These are phyloP conservation scores for Huntiella savannae DNA, from an alignment of 2,329 filamentous ascomycete genomes.

Conservation along the genomic window DNA sequence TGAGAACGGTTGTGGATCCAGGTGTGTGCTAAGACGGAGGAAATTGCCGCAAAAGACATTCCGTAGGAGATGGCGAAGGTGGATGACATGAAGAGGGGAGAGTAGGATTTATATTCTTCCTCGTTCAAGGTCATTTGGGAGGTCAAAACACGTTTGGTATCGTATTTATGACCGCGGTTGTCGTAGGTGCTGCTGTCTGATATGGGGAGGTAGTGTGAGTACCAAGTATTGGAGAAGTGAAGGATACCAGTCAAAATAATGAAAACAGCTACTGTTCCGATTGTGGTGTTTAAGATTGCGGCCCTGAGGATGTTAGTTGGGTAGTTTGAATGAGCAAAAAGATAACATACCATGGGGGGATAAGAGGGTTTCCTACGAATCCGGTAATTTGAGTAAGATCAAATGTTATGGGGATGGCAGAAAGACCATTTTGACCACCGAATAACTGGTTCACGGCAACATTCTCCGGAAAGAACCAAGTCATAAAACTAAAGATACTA, in stretches of 20 bases:
- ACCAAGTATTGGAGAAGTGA: conserved; percentile 50
- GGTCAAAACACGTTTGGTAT: conserved; percentile 44
- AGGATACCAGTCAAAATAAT: conserved; percentile 38
- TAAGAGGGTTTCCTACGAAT: conserved; percentile 47
- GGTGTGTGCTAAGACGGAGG: conserved; percentile 49
- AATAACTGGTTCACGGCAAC: conserved; percentile 54
- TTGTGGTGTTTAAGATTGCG: conserved; percentile 53
- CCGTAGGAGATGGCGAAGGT: conserved; percentile 54
- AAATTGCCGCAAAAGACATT: conserved; percentile 51
- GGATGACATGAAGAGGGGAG: conserved; percentile 44
- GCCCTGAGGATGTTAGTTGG: conserved; percentile 25
- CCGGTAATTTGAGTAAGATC: conserved; percentile 59
- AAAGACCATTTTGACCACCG: conserved; percentile 47
- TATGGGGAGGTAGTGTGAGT: conserved; percentile 45
- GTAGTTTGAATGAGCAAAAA: not conserved
- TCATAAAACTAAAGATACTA: conserved; percentile 51
- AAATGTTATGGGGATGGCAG: conserved; percentile 52
- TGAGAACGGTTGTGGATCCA: conserved; percentile 46
- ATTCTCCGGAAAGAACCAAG: conserved; percentile 53
- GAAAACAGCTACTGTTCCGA: conserved; percentile 47
- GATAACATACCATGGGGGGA: conserved; percentile 41
- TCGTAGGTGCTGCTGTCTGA: conserved; percentile 53
- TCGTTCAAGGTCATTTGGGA: conserved; percentile 42
- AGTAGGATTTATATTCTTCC: conserved; percentile 46
- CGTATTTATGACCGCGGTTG: conserved; percentile 45